These are phyloP conservation scores for Aspergillus taichungensis DNA, from an alignment of 495 filamentous ascomycete species.

Conservation along the genomic window DNA sequence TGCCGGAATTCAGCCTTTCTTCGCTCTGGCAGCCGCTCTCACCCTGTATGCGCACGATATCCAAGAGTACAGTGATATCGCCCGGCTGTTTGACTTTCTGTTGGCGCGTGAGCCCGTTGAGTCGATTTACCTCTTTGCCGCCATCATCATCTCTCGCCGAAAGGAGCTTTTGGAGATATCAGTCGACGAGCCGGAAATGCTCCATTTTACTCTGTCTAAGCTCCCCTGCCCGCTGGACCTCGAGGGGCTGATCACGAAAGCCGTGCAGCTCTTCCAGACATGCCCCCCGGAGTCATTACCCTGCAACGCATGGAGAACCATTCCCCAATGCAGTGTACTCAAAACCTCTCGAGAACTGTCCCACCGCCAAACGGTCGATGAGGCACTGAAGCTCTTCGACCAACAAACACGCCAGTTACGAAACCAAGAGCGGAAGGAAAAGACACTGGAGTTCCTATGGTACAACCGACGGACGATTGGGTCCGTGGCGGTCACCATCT, in stretches of 20 bases:
- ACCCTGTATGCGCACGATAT: slow-evolving; percentile 97
- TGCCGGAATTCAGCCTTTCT: slow-evolving; percentile 73
- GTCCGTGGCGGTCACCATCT: slow-evolving; percentile 51
- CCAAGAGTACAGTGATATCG: slow-evolving; percentile 75
- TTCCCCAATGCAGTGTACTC: slow-evolving; percentile 70
- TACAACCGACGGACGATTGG: slow-evolving; percentile 49
- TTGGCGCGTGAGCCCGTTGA: slow-evolving; percentile 79
- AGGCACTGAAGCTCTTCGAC: slow-evolving; percentile 57
- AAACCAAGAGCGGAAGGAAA: slow-evolving; percentile 49
- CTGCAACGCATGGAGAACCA: slow-evolving; percentile 52
- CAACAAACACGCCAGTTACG: slow-evolving; percentile 59
- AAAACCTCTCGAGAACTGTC: slow-evolving; percentile 60
- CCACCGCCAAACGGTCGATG: slow-evolving; percentile 40
- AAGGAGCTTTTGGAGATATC: slow-evolving; percentile 76
- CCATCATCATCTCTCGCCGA: slow-evolving; percentile 71
- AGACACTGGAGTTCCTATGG: slow-evolving; percentile 45
- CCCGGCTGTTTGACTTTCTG: slow-evolving; percentile 84
- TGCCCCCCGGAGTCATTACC: slow-evolving; percentile 68
- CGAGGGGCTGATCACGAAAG: slow-evolving; percentile 60
- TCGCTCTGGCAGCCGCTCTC: slow-evolving; percentile 80
- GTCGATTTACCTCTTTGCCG: slow-evolving; percentile 82
- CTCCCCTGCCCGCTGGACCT: slow-evolving; percentile 78
- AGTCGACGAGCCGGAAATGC: slow-evolving; percentile 83
- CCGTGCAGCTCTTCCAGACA: slow-evolving; percentile 50
- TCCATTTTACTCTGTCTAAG: slow-evolving; percentile 81